Evolutionary conservation across 257 asterid genomes (phyloP).

Genomic region (Sherardia arvensis): DNA sequence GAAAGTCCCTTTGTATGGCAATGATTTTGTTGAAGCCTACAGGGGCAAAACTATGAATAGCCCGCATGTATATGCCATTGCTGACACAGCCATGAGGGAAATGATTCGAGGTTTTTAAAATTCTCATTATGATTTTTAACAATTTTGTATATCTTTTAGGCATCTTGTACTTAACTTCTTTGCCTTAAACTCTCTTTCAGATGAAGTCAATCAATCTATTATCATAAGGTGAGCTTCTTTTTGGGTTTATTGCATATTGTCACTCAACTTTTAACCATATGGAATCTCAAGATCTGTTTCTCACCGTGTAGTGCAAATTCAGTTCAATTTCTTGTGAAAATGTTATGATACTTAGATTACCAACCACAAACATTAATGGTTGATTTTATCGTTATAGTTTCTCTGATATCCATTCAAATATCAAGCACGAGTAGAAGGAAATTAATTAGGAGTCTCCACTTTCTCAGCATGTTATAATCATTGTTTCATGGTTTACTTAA

Average conservation of each 20-base stretch:
- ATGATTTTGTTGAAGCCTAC: conserved; percentile 71
- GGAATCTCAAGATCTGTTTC: neutral
- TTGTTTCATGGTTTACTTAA: neutral
- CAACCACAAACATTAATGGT: too few relatives aligned
- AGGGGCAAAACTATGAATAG: conserved; percentile 55
- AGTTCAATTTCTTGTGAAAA: neutral
- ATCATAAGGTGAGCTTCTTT: conserved; percentile 70
- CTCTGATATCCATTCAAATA: neutral
- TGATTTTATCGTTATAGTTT: neutral
- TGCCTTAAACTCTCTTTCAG: conserved; percentile 41
- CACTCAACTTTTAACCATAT: neutral
- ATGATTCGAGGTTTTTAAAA: conserved; percentile 78
- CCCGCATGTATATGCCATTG: conserved; percentile 95
- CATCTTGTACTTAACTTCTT: conserved; percentile 18
- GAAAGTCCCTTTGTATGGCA: conserved; percentile 71
- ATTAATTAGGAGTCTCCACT: neutral
- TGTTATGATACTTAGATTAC: neutral
- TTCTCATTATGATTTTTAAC: conserved; percentile 12
- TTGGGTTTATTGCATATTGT: conserved; percentile 5
- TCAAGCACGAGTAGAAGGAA: neutral
- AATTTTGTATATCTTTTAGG: conserved; percentile 8
- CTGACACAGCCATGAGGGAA: conserved; percentile 94
- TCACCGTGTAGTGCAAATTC: neutral
- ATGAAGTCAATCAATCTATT: conserved; percentile 97
- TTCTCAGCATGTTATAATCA: neutral